phyloP scores from a whole-genome alignment of 768 basidiomycete species.

The Lactarius vividus region DNA sequence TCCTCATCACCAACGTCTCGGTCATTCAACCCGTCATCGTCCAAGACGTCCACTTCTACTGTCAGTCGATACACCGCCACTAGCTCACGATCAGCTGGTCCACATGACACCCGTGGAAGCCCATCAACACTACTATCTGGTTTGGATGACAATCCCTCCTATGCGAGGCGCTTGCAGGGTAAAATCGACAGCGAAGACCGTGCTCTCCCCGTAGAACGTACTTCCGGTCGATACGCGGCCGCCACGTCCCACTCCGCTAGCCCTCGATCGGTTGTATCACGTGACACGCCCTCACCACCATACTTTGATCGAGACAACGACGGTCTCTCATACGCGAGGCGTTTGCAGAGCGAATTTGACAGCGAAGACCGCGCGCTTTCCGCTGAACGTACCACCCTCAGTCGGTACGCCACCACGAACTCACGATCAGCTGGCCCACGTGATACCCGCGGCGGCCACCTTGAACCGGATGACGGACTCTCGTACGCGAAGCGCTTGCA shows the following conservation, averaged over 20 bases:
- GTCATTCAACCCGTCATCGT: not conserved
- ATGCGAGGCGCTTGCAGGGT: slow-evolving; percentile 37
- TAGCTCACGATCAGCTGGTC: not conserved
- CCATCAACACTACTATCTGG: slow-evolving; percentile 13
- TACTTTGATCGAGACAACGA: slow-evolving; percentile 24
- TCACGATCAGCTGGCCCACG: not conserved
- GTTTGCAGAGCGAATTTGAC: slow-evolving; percentile 40
- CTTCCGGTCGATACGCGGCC: not conserved
- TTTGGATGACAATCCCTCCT: slow-evolving; percentile 25
- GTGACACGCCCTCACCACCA: not conserved
- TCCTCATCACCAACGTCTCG: not conserved
- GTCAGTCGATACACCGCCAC: not conserved
- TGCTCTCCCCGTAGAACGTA: slow-evolving; percentile 37
- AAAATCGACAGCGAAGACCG: slow-evolving; percentile 43
- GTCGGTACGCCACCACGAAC: not conserved
- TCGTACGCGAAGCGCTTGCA: slow-evolving; percentile 37
- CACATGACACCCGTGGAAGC: not conserved
- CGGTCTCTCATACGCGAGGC: slow-evolving; percentile 30
- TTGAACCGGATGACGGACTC: slow-evolving; percentile 27
- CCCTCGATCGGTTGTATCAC: not conserved
- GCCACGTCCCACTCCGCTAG: not conserved
- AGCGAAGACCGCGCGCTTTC: slow-evolving; percentile 41
- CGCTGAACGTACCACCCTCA: slow-evolving; percentile 31
- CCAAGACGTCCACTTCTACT: not conserved
- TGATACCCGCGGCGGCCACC: not conserved